Conservation (phyloP, 129 eudicot species). For the Arctium minus region DNA sequence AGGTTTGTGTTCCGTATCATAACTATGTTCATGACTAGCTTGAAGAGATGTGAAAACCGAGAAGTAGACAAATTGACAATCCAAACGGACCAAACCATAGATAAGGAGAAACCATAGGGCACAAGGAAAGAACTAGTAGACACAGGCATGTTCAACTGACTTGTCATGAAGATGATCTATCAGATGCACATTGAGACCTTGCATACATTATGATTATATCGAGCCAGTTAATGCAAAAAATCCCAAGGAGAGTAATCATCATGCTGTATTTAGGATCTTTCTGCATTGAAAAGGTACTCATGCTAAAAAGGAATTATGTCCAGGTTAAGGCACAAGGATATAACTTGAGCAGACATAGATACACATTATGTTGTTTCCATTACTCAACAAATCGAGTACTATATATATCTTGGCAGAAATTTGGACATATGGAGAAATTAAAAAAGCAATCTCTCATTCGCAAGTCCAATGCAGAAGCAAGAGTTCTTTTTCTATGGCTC, state of each 20-base stretch:
- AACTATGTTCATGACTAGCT: neutral
- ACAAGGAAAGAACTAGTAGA: neutral
- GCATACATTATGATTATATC: neutral
- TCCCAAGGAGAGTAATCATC: neutral
- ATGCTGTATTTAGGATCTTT: neutral
- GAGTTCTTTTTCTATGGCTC: neutral
- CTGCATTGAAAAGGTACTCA: neutral
- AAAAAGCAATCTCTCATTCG: neutral
- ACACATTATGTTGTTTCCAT: neutral
- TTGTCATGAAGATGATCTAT: no score
- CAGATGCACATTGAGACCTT: neutral
- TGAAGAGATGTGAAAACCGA: neutral
- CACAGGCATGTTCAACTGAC: neutral
- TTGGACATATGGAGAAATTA: neutral
- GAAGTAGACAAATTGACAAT: neutral
- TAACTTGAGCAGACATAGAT: neutral
- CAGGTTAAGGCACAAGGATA: neutral
- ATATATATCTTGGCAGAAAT: neutral
- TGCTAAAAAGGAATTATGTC: neutral
- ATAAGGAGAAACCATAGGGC: neutral
- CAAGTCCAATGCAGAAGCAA: neutral
- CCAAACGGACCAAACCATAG: neutral
- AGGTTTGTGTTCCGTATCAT: neutral
- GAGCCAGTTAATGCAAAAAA: neutral
- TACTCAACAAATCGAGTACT: neutral